A percentile compares a stretch with the other conserved stretches of the same genome.
These are phyloP conservation scores for Passalora sequoiae DNA, from an alignment of 2,329 filamentous ascomycete species.

Conservation along the genomic window DNA sequence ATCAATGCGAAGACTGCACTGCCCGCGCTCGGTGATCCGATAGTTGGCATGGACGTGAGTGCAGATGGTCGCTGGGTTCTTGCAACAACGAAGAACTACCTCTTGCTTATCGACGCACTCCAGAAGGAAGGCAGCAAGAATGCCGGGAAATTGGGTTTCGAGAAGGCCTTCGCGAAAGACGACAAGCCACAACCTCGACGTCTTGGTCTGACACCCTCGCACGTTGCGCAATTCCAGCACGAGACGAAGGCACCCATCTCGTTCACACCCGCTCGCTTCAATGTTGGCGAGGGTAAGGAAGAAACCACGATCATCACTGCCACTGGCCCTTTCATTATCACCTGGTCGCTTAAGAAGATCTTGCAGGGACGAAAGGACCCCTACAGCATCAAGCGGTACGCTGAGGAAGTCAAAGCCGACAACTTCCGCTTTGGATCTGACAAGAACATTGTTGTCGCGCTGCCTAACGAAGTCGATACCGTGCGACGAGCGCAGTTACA, in stretches of 20 bases:
- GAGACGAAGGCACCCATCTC: constrained; percentile 81
- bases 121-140: constrained; percentile 82
- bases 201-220: constrained; percentile 79
- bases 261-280: constrained; percentile 92
- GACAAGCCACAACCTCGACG: constrained; percentile 89
- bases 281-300: constrained; percentile 68
- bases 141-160: constrained; percentile 95
- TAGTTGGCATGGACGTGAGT: constrained; percentile 89
- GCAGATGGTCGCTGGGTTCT: constrained; percentile 95
- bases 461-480: constrained; percentile 98
- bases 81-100: constrained; percentile 88
- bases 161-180: constrained; percentile 87
- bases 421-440: constrained; percentile 97
- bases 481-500: constrained; percentile 79
- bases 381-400: constrained; percentile 94
- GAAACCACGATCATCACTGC: constrained; percentile 97
- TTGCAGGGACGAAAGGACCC: constrained; percentile 74
- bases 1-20: constrained; percentile 98
- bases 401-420: constrained; percentile 92
- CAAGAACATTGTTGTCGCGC: constrained; percentile 94
- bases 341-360: constrained; percentile 92
- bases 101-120: constrained; percentile 84
- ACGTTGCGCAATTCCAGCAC: constrained; percentile 95
- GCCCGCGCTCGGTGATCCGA: constrained; percentile 88
- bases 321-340: constrained; percentile 92